Evolutionary conservation across 2,329 filamentous ascomycete species (phyloP).

Genomic region (Didymellaceae sp.): DNA sequence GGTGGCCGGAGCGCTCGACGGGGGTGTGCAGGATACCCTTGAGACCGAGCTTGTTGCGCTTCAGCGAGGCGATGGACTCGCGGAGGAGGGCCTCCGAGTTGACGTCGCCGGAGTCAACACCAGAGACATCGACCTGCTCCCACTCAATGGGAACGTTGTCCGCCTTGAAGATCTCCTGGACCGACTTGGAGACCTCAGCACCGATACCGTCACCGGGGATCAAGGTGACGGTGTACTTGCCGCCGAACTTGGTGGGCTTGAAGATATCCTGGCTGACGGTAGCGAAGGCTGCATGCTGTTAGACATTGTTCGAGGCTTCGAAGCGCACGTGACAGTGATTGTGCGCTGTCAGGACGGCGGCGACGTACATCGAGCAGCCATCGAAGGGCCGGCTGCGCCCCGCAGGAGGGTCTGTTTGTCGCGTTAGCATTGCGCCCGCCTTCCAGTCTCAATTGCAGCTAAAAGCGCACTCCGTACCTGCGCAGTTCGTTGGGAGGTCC

Average conservation of each 20-base stretch:
- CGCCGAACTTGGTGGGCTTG: slow-evolving; percentile 98
- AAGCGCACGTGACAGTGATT: slow-evolving; percentile 9
- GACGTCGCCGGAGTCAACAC: slow-evolving; percentile 83
- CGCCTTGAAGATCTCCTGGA: slow-evolving; percentile 99
- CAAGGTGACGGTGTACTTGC: slow-evolving; percentile 98
- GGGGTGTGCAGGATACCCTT: slow-evolving; percentile 99
- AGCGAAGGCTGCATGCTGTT: slow-evolving; percentile 45
- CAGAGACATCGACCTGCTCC: slow-evolving; percentile 97
- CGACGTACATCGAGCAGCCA: slow-evolving; percentile 62
- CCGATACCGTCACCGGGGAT: slow-evolving; percentile 99
- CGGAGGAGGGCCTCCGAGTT: slow-evolving; percentile 94
- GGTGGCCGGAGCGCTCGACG: slow-evolving; percentile 94
- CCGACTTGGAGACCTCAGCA: slow-evolving; percentile 95
- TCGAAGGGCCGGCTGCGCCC: slow-evolving; percentile 58
- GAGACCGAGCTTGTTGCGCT: slow-evolving; percentile 97
- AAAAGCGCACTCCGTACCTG: slow-evolving; percentile 50
- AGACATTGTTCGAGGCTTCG: slow-evolving; percentile 11
- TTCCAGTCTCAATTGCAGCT: slow-evolving; percentile 32
- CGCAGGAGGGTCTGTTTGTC: slow-evolving; percentile 61
- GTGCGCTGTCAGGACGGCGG: neutral
- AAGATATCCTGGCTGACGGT: slow-evolving; percentile 95
- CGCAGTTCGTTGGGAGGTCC: slow-evolving; percentile 55
- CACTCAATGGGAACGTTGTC: slow-evolving; percentile 98
- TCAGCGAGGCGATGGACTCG: slow-evolving; percentile 92
- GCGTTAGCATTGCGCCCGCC: slow-evolving; percentile 32